These are phyloP conservation scores for Nemania sp. DNA, from an alignment of 2,329 filamentous ascomycete species.

Conservation along the genomic window DNA sequence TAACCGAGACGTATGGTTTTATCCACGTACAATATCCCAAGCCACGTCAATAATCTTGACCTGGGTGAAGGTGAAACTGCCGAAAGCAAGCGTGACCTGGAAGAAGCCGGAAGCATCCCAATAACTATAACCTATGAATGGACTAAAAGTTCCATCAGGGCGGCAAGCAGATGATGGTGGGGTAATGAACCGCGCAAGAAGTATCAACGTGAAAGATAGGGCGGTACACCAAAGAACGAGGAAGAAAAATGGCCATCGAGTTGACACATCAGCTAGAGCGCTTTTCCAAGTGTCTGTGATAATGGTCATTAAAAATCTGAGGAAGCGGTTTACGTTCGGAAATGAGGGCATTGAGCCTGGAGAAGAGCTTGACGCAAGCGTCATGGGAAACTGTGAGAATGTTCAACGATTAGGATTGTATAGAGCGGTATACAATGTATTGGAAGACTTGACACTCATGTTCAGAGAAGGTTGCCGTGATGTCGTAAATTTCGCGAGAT, in stretches of 20 bases:
- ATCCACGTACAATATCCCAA: slow-evolving; percentile 26
- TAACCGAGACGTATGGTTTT: neutral
- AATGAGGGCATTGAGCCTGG: too few relatives aligned
- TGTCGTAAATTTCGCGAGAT: too few relatives aligned
- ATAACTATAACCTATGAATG: slow-evolving; percentile 9
- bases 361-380: too few relatives aligned
- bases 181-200: neutral
- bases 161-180: slow-evolving; percentile 13
- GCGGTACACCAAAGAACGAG: neutral
- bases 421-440: too few relatives aligned
- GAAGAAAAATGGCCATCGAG: neutral
- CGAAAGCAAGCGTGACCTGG: slow-evolving; percentile 25
- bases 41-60: slow-evolving; percentile 27
- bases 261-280: neutral
- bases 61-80: slow-evolving; percentile 22
- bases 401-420: too few relatives aligned
- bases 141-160: slow-evolving; percentile 25
- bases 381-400: too few relatives aligned
- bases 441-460: too few relatives aligned
- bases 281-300: neutral
- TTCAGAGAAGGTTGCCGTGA: too few relatives aligned
- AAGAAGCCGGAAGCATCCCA: slow-evolving; percentile 27
- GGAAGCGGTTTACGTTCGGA: too few relatives aligned
- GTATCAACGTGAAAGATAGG: neutral
- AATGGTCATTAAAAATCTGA: too few relatives aligned